Evolutionary conservation across 441 rosid genomes (phyloP).

Genomic region (Capsella rubella): DNA sequence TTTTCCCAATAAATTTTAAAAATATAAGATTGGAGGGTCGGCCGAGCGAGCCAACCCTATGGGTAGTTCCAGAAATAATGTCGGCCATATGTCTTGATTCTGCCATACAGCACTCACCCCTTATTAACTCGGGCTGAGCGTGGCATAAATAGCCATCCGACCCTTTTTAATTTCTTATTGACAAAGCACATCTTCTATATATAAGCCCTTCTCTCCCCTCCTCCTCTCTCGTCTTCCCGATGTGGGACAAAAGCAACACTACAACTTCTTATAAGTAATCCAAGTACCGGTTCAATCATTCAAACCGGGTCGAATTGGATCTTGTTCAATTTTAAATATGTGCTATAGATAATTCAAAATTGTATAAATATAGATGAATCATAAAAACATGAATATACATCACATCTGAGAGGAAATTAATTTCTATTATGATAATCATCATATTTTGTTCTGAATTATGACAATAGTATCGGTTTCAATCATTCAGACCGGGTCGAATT

Average conservation of each 20-base stretch:
- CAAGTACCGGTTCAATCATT: too few species aligned
- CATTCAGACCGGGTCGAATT: background rate
- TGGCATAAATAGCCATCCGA: slow-evolving; percentile 97
- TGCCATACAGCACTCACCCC: slow-evolving; percentile 94
- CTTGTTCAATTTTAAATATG: too few species aligned
- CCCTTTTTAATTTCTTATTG: slow-evolving; percentile 46
- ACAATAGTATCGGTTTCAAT: too few species aligned
- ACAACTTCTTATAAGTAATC: background rate
- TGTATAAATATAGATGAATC: too few species aligned
- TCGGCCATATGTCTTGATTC: slow-evolving; percentile 96
- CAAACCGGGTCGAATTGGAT: too few species aligned
- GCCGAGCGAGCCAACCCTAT: slow-evolving; percentile 88
- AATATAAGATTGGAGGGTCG: slow-evolving; percentile 62
- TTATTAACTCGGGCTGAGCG: slow-evolving; percentile 45
- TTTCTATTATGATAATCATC: too few species aligned
- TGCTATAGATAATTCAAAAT: too few species aligned
- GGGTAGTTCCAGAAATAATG: slow-evolving; percentile 64
- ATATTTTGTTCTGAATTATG: too few species aligned
- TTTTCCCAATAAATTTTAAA: too few species aligned
- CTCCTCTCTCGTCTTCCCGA: background rate
- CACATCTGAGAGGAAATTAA: too few species aligned
- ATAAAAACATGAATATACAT: too few species aligned
- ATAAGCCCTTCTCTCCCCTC: background rate
- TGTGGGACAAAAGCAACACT: slow-evolving; percentile 55
- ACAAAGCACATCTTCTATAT: rapidly evolving